Base-by-base conservation (phyloP, 495 filamentous ascomycete genomes). In the Podospora pseudocomata region DNA sequence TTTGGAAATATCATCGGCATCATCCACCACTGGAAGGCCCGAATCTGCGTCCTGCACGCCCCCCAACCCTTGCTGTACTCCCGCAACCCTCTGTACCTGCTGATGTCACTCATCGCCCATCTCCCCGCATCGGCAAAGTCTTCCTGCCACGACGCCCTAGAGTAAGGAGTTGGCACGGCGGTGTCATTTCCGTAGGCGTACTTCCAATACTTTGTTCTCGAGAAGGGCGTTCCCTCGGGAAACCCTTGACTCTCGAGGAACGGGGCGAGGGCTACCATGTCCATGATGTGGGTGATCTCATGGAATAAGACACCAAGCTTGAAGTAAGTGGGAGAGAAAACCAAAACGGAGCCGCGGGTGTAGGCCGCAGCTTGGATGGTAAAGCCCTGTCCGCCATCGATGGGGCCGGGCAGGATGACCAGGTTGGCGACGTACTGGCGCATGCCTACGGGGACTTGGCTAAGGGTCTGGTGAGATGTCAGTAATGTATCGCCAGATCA, bases 221-320 rank as follows among this genome's bases (percentile, higher is more conserved):
- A 71, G 64, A 73, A 75, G 16, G 73, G 65, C 23, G 68, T 66
- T 1, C 18, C n/a, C 5, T 61, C 7, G 68, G 49, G 58, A 30
- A 30, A 54, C 28, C 26, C 32, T 16, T 63, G 68, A 0, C 20
- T 2, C 0, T 5, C 15, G 16, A 74, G 64, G 30, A 54, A n/a
- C 6, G 56, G n/a, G 34, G 32, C 64, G 44, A 68, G 58, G 4
- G 68, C 65, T 2, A 61, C 60, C 34, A 30, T 64, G 67, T 74
- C 73, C 23, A 74, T 67, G 67, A 74, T 74, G 66, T 74, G 62
- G 15, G 70, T 58, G 66, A 70, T 65, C 34, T 75, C 73, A 62
- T 75, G 73, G 54, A 72, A 60, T 15, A 75, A 30, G 23, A 72
- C 66, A 63, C 73, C 73, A 4, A 71, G 67, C 34, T 64, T 68